Percentiles rank a stretch among this genome's conserved stretches.
Conservation (phyloP, 306 rosid species). For the Inga laurina region DNA sequence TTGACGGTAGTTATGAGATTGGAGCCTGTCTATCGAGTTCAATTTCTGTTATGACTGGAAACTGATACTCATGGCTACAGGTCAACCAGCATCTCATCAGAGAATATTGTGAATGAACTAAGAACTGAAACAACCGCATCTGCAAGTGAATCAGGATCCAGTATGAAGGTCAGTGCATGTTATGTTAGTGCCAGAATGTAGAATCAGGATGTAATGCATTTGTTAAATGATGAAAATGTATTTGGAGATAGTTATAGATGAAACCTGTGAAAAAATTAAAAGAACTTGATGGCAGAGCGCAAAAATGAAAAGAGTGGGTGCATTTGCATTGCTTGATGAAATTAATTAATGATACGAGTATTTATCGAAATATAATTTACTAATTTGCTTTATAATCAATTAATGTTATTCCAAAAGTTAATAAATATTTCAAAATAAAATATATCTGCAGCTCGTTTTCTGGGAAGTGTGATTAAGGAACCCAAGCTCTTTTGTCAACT, state of each 20-base stretch:
- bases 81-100: slow-evolving; percentile 68
- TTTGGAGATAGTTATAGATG: background rate
- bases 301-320: background rate
- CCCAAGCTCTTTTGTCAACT: background rate
- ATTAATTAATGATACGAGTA: background rate
- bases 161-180: slow-evolving; percentile 57
- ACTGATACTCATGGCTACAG: slow-evolving; percentile 41
- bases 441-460: background rate
- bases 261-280: background rate
- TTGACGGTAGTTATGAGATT: background rate
- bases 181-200: slow-evolving; percentile 5
- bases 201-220: background rate
- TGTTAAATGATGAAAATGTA: background rate
- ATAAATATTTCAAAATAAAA: too few relatives aligned
- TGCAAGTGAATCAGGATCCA: slow-evolving; percentile 61
- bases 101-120: slow-evolving; percentile 58
- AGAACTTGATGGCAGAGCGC: background rate
- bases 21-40: background rate
- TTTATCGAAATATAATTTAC: background rate
- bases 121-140: slow-evolving; percentile 50
- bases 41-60: background rate
- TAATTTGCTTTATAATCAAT: background rate
- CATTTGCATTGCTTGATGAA: background rate
- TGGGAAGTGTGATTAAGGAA: background rate
- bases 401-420: background rate